phyloP scores from a whole-genome alignment of 352 stramenopile genomes.

The Ophiocytium majus region DNA sequence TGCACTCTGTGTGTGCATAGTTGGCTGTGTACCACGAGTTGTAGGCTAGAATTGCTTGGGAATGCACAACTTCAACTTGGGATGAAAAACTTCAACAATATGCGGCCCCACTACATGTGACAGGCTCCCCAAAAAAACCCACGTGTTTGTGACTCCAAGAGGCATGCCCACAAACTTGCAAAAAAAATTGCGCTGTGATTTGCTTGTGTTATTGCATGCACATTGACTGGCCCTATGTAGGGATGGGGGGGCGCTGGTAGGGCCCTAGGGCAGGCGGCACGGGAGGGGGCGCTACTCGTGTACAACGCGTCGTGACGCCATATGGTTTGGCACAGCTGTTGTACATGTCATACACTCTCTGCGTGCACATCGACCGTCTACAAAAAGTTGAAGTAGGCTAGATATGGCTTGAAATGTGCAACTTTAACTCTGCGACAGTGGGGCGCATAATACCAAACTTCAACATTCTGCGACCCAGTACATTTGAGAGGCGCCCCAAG shows the following conservation, averaged over 20 bases:
- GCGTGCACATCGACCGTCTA: too few species aligned
- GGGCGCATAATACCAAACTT: neutral
- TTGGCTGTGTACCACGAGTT: neutral
- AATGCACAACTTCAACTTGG: neutral
- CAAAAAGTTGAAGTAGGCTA: neutral
- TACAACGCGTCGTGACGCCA: too few species aligned
- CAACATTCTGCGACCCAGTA: neutral
- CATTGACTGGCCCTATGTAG: conserved; percentile 42
- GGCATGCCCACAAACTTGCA: neutral
- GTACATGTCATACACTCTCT: too few species aligned
- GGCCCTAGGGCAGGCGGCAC: too few species aligned
- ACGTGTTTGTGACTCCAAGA: neutral
- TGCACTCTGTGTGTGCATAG: too few species aligned
- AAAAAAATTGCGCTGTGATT: neutral
- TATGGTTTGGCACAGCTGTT: too few species aligned
- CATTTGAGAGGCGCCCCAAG: too few species aligned
- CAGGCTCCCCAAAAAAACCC: neutral
- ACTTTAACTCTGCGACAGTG: neutral
- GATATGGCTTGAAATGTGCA: neutral
- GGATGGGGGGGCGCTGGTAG: conserved; percentile 9
- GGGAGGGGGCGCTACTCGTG: too few species aligned
- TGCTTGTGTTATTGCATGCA: conserved; percentile 25
- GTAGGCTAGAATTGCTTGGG: neutral
- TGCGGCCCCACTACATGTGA: neutral
- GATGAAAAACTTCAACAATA: neutral